Conservation (phyloP, 257 asterid species). For the Sherardia arvensis region DNA sequence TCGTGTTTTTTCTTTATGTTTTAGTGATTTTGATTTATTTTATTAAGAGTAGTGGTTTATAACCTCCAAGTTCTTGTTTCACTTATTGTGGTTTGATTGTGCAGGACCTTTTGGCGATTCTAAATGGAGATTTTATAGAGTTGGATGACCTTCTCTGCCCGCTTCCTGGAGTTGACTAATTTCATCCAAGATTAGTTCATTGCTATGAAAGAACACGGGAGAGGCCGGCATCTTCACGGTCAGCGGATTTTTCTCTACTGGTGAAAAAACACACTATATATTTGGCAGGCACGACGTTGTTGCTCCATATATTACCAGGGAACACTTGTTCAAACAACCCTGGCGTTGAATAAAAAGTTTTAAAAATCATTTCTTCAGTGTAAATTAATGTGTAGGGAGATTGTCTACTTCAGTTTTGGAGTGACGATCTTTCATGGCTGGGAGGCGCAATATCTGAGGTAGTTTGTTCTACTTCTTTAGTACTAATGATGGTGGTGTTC, state of each 20-base stretch:
- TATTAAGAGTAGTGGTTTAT: neutral
- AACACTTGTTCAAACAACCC: neutral
- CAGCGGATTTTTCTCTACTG: constrained; percentile 4
- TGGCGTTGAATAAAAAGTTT: neutral
- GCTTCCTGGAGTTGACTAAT: constrained; percentile 22
- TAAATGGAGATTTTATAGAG: constrained; percentile 34
- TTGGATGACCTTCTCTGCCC: constrained; percentile 31
- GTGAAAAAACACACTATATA: neutral
- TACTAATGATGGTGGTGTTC: neutral
- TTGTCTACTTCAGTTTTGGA: constrained; percentile 6
- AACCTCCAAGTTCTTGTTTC: neutral
- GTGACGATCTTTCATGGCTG: constrained; percentile 7
- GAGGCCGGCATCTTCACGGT: neutral
- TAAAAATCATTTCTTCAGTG: neutral
- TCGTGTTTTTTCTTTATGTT: neutral
- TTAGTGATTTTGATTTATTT: neutral
- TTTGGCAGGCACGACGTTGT: neutral
- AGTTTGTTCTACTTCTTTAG: neutral
- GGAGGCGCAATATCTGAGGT: constrained; percentile 14
- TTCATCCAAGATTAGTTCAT: neutral
- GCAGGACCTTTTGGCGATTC: constrained; percentile 18
- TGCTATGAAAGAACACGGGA: neutral
- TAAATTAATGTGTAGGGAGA: neutral
- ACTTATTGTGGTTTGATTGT: constrained; percentile 7
- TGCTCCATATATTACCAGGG: constrained; percentile 3